Base-by-base conservation (phyloP, 441 rosid genomes). In the Adansonia grandidieri region DNA sequence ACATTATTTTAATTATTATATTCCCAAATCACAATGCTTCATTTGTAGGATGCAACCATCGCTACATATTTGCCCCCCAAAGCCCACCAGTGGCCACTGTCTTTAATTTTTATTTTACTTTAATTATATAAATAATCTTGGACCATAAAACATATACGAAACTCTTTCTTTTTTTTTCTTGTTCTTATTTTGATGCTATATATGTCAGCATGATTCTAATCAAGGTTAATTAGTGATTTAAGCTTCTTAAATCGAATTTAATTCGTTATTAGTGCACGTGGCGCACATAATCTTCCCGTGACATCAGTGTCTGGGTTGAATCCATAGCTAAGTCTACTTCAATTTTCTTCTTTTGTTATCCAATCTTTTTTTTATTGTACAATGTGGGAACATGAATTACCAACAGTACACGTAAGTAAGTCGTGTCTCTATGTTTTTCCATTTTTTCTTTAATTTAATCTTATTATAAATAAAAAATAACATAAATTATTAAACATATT, bases 1-100 rank as follows among this genome's bases (percentile, higher is more conserved):
- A 32, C 37, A 10, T 17, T 54, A 68, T 45, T 56, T 56, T 72
- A 17, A 56, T 72, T n/a, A 54, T 20, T 62, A 62, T 62, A 24
- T 37, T 54, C 53, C 50, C 11, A 54, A 24, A 19, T 54, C 53
- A 19, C 11, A 54, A 40, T 44, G 67, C 74, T 56, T 77, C 66
- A 15, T 67, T 22, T 42, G 66, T 68, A 48, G 73, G 47, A 68
- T 53, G 58, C 68, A 56, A 69, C 37, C 37, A 32, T 68, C 57
- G 69, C 11, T 9, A 24, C 45, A 22, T 48, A 56, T 57, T 44
- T 57, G 17, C 58, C 5, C 65, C 42, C 44, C 48, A 14, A 56
- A 67, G 44, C 6, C 47, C 50, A 75, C 19, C 22, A 2, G 20
- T 62, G 15, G 15, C 63, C 63, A 71, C 24, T 32, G 9, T 2